phyloP scores from a whole-genome alignment of 2,329 filamentous ascomycete genomes.

The Trichoderma breve region DNA sequence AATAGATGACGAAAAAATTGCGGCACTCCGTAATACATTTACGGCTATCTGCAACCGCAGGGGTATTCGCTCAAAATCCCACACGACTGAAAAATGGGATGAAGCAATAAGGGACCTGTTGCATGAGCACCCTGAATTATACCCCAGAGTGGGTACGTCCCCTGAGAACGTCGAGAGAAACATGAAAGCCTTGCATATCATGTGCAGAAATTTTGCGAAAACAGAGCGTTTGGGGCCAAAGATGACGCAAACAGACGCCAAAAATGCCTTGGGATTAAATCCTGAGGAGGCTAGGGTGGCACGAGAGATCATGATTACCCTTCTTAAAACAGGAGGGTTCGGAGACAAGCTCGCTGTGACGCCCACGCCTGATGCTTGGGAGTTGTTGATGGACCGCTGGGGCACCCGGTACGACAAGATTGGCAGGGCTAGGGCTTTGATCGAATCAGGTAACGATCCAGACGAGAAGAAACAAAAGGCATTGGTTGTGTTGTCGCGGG shows the following conservation, averaged over 20 bases:
- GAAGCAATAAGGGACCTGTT: slow-evolving; percentile 66
- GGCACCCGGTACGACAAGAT: slow-evolving; percentile 36
- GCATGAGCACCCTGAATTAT: slow-evolving; percentile 61
- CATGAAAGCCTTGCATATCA: slow-evolving; percentile 69
- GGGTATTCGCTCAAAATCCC: slow-evolving; percentile 73
- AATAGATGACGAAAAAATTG: slow-evolving; percentile 63
- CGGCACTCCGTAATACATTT: slow-evolving; percentile 63
- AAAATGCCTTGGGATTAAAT: slow-evolving; percentile 54
- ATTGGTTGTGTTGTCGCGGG: slow-evolving; percentile 68
- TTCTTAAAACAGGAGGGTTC: slow-evolving; percentile 64
- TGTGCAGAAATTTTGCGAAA: slow-evolving; percentile 81
- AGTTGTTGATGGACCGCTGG: slow-evolving; percentile 67
- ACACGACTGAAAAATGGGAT: slow-evolving; percentile 72
- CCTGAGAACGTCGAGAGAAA: slow-evolving; percentile 60
- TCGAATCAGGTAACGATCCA: neutral
- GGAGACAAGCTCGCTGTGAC: slow-evolving; percentile 72
- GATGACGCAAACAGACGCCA: slow-evolving; percentile 74
- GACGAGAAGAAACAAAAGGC: slow-evolving; percentile 62
- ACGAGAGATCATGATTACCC: slow-evolving; percentile 63
- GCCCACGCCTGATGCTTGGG: slow-evolving; percentile 68
- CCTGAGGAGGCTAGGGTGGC: slow-evolving; percentile 54
- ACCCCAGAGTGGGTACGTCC: slow-evolving; percentile 57
- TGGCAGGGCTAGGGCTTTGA: slow-evolving; percentile 55
- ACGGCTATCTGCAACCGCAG: slow-evolving; percentile 66
- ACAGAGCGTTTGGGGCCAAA: slow-evolving; percentile 63